These are phyloP conservation scores for Fusarium luffae DNA, from an alignment of 2,329 filamentous ascomycete species.

Conservation along the genomic window DNA sequence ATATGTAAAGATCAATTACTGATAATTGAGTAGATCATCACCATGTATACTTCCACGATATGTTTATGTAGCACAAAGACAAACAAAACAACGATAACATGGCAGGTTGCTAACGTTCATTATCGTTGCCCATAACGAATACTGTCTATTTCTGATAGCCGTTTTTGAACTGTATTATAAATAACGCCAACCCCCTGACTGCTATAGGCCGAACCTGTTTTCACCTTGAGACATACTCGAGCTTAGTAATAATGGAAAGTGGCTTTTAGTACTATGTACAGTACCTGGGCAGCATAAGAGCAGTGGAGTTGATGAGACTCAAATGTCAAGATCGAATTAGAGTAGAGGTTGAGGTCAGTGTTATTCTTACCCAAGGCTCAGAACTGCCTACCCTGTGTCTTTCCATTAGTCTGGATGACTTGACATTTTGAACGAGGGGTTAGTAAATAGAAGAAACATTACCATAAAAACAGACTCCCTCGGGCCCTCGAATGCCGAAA, in stretches of 20 bases:
- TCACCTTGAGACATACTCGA: background rate
- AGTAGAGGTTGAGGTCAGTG: background rate
- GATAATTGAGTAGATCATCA: background rate
- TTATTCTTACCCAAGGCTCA: background rate
- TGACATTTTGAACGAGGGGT: background rate
- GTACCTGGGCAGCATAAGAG: background rate
- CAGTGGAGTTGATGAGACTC: background rate
- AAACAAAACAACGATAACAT: background rate
- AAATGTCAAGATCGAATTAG: background rate
- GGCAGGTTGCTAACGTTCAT: background rate
- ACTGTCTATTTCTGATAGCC: background rate
- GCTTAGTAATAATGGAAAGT: background rate
- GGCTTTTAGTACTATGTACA: background rate
- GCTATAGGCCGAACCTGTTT: background rate
- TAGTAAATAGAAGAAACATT: background rate
- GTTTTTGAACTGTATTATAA: background rate
- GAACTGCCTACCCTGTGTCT: background rate
- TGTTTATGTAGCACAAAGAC: background rate
- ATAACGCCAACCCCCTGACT: background rate
- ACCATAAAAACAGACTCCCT: background rate
- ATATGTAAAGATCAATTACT: background rate
- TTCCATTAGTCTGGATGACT: background rate
- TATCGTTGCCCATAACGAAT: background rate
- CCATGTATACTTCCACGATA: background rate
- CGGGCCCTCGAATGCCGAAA: constrained; percentile 6